A percentile compares a stretch with the other conserved stretches of the same genome.
phyloP scores from a whole-genome alignment of 1,139 yeast genomes.

The Taphrina wiesneri region DNA sequence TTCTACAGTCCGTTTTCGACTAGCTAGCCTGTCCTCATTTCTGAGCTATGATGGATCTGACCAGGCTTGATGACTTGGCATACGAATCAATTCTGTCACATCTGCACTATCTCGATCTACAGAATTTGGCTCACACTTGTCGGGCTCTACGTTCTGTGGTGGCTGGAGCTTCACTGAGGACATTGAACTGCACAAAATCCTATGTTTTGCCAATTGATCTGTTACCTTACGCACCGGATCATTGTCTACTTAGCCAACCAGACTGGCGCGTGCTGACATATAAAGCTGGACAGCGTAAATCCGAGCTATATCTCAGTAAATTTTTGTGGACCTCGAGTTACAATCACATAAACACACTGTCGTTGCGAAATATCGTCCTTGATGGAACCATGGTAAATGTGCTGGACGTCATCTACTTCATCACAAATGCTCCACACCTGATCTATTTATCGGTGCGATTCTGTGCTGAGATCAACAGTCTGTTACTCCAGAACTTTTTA shows the following conservation, averaged over 20 bases:
- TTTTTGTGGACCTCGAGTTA: conserved; percentile 4
- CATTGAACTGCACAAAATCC: conserved; percentile 7
- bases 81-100: conserved; percentile 2
- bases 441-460: conserved; percentile 11
- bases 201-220: not conserved
- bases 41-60: not conserved
- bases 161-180: not conserved
- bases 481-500: conserved; percentile 6
- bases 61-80: conserved; percentile 2
- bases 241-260: not conserved
- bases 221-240: conserved; percentile 14
- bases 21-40: not conserved
- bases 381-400: conserved; percentile 11
- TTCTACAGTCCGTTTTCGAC: no score
- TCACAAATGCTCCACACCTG: conserved; percentile 5
- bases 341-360: not conserved
- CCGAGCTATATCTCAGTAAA: not conserved
- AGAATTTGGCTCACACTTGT: not conserved
- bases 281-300: not conserved
- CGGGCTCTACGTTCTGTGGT: conserved; percentile 1
- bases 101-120: not conserved
- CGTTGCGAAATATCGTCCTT: not conserved
- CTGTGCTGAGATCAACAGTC: not conserved
- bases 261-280: conserved; percentile 1
- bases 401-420: not conserved